Evolutionary conservation across 1,139 yeast species (phyloP), one percentile per base, ranked within the genome.

Genomic region (Torulaspora pretoriensis): DNA sequence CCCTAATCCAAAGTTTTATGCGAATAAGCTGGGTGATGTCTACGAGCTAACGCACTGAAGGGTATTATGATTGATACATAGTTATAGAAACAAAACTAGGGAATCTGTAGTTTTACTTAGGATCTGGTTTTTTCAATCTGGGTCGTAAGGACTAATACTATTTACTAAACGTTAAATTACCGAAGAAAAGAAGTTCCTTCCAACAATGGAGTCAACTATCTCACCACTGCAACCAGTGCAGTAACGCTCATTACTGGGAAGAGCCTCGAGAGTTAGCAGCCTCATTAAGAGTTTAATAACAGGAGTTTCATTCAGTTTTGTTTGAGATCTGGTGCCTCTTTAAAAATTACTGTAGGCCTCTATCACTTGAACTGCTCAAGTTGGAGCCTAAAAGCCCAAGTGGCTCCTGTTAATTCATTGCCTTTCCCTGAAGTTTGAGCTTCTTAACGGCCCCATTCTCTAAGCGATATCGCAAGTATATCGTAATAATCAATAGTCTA

Each of bases 21-120:
- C 90, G 34, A 74, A 76, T 35, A 81, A 80, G 56, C 69, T 92
- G 33, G 97, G 96, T 16, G 89, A 83, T 52, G 68, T 90, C 42
- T 82, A 69, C 53, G 90, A 83, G 57, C 63, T 81, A 14, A 41
- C 40, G 12, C 41, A 28, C 29, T 33, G 27, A 40, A 27, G 16
- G 29, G 1, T 8, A 12, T 26, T 12, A 17, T 19, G 17, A 10
- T 22, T 5, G 31, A 12, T 35, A 17, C 9, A 17, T 27, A 13
- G 25, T 35, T 27, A 27, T 25, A 16, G 30, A 26, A n/a, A 28
- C 9, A 8, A n/a, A 6, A 10, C 8, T 27, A n/a, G 8, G 3
- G 14, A 4, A 6, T 27, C 14, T 27, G 12, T 26, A 12, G 6
- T 27, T 6, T 10, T 7, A 10, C 8, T 26, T 26, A 2, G 8